A percentile compares a stretch with the other conserved stretches of the same genome.
Conservation (phyloP, 352 stramenopile genomes). For the Pythium folliculosum region DNA sequence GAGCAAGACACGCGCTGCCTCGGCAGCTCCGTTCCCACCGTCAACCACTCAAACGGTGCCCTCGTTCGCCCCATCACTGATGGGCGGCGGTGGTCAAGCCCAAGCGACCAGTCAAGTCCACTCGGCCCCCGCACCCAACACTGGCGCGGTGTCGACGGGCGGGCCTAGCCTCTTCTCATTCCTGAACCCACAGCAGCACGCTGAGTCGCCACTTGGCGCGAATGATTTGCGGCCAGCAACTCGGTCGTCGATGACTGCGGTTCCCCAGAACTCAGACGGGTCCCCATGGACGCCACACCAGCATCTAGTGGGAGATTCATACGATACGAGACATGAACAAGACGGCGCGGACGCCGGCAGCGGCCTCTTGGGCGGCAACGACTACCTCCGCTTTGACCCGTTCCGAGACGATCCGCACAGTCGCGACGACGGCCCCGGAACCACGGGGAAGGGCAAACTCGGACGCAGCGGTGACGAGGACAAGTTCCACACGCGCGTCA, state of each 20-base stretch:
- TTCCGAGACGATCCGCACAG: conserved; percentile 14
- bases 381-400: conserved; percentile 15
- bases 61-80: background rate
- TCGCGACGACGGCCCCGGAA: background rate
- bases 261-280: no score
- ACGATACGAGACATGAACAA: conserved; percentile 6
- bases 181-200: background rate
- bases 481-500: conserved; percentile 73
- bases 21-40: background rate
- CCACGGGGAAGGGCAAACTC: conserved; percentile 10
- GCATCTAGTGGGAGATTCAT: background rate
- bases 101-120: background rate
- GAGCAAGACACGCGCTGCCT: conserved; percentile 41
- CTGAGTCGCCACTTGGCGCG: background rate
- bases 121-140: background rate
- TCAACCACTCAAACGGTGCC: background rate
- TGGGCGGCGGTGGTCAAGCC: background rate
- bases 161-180: conserved; percentile 19
- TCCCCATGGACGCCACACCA: no score
- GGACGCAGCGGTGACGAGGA: conserved; percentile 28
- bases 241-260: background rate
- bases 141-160: background rate
- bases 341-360: background rate
- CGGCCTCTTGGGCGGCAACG: background rate
- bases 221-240: background rate